phyloP scores from a whole-genome alignment of 2,329 filamentous ascomycete genomes.

The Pseudocercospora macadamiae region DNA sequence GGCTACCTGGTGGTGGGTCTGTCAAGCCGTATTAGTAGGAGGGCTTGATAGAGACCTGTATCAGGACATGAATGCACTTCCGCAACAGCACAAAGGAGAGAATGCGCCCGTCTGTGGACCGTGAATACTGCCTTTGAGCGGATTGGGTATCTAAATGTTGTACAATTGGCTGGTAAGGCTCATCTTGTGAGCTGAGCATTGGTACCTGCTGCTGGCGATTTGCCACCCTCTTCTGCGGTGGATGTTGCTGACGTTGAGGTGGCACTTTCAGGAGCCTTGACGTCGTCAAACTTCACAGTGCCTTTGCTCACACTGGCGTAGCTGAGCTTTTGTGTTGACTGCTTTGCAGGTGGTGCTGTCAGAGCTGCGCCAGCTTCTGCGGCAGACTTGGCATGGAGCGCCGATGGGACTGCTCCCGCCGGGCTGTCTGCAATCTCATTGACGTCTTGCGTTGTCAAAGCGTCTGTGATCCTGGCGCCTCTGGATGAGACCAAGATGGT shows the following conservation, averaged over 20 bases:
- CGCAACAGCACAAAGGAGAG: too few species aligned
- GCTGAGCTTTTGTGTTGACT: slow-evolving; percentile 36
- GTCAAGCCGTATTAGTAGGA: too few species aligned
- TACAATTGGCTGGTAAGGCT: too few species aligned
- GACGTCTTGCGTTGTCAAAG: slow-evolving; percentile 75
- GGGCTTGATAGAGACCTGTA: too few species aligned
- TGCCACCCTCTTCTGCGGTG: not conserved
- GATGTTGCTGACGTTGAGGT: not conserved
- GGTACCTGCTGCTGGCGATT: not conserved
- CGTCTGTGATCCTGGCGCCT: slow-evolving; percentile 76
- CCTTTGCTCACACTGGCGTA: slow-evolving; percentile 40
- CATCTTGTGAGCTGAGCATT: slow-evolving; percentile 1
- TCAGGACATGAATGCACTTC: too few species aligned
- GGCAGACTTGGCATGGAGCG: slow-evolving; percentile 46
- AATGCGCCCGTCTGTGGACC: too few species aligned
- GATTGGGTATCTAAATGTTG: too few species aligned
- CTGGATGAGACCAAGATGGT: slow-evolving; percentile 88
- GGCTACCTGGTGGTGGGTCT: too few species aligned
- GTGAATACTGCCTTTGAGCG: too few species aligned
- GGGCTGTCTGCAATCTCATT: slow-evolving; percentile 88
- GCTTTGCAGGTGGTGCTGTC: slow-evolving; percentile 23
- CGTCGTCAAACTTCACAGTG: slow-evolving; percentile 37
- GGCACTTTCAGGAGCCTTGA: not conserved
- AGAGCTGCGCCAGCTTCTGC: slow-evolving; percentile 33
- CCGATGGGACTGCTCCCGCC: slow-evolving; percentile 68